Evolutionary conservation across 768 basidiomycete species (phyloP), one percentile per base, ranked within the genome.

Genomic region (Podaxis sp.): DNA sequence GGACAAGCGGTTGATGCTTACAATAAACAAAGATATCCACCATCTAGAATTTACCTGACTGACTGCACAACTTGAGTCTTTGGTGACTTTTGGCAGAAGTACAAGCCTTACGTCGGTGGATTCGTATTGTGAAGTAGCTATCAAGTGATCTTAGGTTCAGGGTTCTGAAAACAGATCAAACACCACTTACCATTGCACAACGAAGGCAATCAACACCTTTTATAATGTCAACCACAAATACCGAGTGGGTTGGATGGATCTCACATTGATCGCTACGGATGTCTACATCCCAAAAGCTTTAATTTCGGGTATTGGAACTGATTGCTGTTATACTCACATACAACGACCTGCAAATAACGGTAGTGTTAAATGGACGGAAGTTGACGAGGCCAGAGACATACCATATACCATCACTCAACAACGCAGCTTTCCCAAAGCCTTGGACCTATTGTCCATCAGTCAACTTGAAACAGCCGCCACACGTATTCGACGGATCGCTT

Each of bases 81-180:
- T n/a, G 10, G 2, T 26, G 49, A 22, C 5, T 13, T 12, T 24
- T 20, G 22, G 5, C 12, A 20, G 22, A 7, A 12, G 7, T 24
- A n/a, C n/a, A 36, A 46, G 37, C 68, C 76, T n/a, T 70, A 80
- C 80, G 64, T 28, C 71, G 64, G 59, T 72, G 74, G 57, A 81
- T 80, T 37, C 77, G 72, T 56, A 72, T 71, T 12, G 77, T 76
- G 60, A 80, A 80, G 58, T 77, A 80, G 40, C 80, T 80, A 54
- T 40, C 20, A 28, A 54, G 22, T 37, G 17, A 44, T 56, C 40
- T 20, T 46, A 20, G 20, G n/a, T 20, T 11, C 12, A 24, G 4
- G 12, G 10, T 6, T 17, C 24, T 28, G 12, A 12, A 24, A 50
- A 13, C 22, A 41, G 48, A 50, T 15, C 20, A 12, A 33, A 15